Evolutionary conservation across 768 basidiomycete species (phyloP).

Genomic region (Suillus luteus): DNA sequence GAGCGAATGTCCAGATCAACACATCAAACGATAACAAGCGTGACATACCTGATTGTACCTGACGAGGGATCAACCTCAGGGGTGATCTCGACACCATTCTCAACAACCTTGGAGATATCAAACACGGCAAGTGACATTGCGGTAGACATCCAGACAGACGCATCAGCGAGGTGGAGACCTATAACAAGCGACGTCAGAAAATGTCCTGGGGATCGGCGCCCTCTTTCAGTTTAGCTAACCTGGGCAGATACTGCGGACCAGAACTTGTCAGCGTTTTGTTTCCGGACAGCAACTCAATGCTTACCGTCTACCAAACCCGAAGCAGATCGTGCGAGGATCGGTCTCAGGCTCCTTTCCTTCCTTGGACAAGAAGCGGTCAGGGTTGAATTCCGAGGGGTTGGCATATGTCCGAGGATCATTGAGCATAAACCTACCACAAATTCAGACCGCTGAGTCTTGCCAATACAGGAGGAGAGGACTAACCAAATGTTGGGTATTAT

Average conservation of each 20-base stretch:
- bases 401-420: conserved; percentile 44
- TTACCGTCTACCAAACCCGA: conserved; percentile 69
- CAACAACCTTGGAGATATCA: conserved; percentile 39
- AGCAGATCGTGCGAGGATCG: conserved; percentile 63
- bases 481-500: conserved; percentile 29
- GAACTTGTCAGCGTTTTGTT: conserved; percentile 11
- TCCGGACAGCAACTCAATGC: conserved; percentile 21
- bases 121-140: conserved; percentile 44
- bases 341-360: conserved; percentile 42
- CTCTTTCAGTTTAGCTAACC: conserved; percentile 19
- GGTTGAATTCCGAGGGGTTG: conserved; percentile 57
- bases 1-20: neutral
- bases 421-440: conserved; percentile 31
- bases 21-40: no score
- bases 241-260: conserved; percentile 28
- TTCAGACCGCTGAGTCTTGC: neutral
- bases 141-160: conserved; percentile 41
- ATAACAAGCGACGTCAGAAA: conserved; percentile 24
- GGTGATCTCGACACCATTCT: conserved; percentile 43
- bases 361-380: conserved; percentile 55
- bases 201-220: conserved; percentile 17
- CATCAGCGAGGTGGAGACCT: conserved; percentile 48
- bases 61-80: conserved; percentile 55
- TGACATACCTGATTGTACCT: conserved; percentile 54
- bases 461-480: conserved; percentile 4